Conservation (phyloP, 768 basidiomycete genomes). For the Sistotremastrum suecicum region DNA sequence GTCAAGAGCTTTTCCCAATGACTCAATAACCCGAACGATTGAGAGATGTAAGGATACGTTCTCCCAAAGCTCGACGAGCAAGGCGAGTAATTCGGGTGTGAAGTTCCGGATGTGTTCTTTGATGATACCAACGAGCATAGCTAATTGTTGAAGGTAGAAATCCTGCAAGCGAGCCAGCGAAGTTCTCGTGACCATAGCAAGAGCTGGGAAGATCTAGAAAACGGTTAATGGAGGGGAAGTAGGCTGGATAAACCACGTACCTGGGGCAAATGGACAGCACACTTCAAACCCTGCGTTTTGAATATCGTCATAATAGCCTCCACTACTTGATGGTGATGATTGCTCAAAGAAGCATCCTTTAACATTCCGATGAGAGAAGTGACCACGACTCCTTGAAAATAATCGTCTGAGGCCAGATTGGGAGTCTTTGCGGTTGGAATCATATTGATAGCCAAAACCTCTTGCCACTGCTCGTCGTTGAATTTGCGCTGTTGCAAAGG, state of each 20-base stretch:
- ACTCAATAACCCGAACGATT: slow-evolving; percentile 84
- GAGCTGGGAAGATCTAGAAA: slow-evolving; percentile 73
- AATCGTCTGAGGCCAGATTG: slow-evolving; percentile 70
- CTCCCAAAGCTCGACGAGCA: slow-evolving; percentile 89
- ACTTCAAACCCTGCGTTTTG: slow-evolving; percentile 94
- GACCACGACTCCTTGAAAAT: slow-evolving; percentile 94
- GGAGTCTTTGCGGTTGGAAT: slow-evolving; percentile 53
- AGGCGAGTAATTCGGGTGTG: slow-evolving; percentile 67
- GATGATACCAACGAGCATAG: slow-evolving; percentile 90
- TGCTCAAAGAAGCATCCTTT: slow-evolving; percentile 76
- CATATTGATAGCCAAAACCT: slow-evolving; percentile 51
- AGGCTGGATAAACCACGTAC: slow-evolving; percentile 24
- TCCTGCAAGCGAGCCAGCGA: slow-evolving; percentile 77
- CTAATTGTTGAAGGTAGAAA: slow-evolving; percentile 89
- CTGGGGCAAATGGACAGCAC: slow-evolving; percentile 89
- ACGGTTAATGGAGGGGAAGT: neutral
- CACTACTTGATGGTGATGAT: slow-evolving; percentile 84
- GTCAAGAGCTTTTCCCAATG: slow-evolving; percentile 84
- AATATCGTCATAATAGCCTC: slow-evolving; percentile 99
- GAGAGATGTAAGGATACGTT: slow-evolving; percentile 72
- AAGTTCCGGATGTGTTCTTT: slow-evolving; percentile 95
- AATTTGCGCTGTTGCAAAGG: neutral
- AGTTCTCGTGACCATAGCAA: slow-evolving; percentile 73
- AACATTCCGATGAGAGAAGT: slow-evolving; percentile 74
- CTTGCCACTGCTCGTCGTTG: slow-evolving; percentile 22